These are phyloP conservation scores for Rhizopogon roseolus DNA, from an alignment of 768 basidiomycete species.

Conservation along the genomic window DNA sequence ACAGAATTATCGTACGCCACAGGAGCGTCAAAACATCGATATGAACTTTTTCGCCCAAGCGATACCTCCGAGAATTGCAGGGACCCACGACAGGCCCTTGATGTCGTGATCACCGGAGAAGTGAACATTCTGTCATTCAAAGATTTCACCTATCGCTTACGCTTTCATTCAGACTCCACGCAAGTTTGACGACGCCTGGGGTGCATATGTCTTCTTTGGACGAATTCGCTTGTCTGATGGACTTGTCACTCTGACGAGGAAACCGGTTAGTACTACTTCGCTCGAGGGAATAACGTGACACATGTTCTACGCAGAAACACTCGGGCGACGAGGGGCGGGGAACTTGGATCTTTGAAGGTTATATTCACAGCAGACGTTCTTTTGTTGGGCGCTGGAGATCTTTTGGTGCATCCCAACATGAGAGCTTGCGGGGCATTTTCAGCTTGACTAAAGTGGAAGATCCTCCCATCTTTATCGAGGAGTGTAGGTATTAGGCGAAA, in stretches of 20 bases:
- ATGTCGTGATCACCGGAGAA: constrained; percentile 33
- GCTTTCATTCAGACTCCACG: constrained; percentile 39
- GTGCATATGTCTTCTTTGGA: constrained; percentile 57
- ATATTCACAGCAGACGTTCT: constrained; percentile 40
- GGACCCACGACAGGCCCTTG: constrained; percentile 24
- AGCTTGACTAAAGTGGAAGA: constrained; percentile 43
- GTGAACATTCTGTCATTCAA: constrained; percentile 20
- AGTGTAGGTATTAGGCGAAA: neutral
- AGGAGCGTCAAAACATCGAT: constrained; percentile 18
- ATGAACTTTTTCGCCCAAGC: constrained; percentile 26
- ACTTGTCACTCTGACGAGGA: constrained; percentile 53
- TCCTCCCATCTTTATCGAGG: constrained; percentile 7
- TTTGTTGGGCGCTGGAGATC: constrained; percentile 55
- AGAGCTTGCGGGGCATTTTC: constrained; percentile 49
- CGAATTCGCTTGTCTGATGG: constrained; percentile 53
- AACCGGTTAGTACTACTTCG: constrained; percentile 42
- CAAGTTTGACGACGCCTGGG: constrained; percentile 61
- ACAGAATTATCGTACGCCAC: constrained; percentile 24
- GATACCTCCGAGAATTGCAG: constrained; percentile 22
- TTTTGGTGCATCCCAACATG: constrained; percentile 24
- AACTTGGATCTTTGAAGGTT: constrained; percentile 56
- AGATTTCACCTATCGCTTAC: constrained; percentile 16
- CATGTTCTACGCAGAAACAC: constrained; percentile 32
- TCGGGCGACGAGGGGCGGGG: constrained; percentile 34
- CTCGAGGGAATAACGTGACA: constrained; percentile 2